Conservation (phyloP, 148 eudicot genomes). For the Dysphania ambrosioides region DNA sequence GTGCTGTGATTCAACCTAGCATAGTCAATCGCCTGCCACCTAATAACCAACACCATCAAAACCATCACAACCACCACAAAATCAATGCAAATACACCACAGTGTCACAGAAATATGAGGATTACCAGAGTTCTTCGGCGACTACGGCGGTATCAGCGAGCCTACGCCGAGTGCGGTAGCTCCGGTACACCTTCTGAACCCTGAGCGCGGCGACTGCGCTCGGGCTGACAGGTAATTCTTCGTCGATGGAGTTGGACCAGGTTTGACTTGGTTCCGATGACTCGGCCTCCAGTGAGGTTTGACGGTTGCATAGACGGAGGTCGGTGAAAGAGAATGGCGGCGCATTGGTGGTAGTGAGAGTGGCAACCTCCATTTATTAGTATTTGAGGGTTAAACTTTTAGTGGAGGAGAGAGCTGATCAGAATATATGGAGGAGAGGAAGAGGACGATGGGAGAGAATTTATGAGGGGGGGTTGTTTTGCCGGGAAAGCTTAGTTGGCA, state of each 20-base stretch:
- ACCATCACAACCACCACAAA: neutral
- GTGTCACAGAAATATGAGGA: neutral
- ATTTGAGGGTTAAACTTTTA: neutral
- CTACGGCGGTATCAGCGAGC: conserved; percentile 83
- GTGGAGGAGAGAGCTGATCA: conserved; percentile 15
- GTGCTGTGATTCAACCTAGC: conserved; percentile 75
- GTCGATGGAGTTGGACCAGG: neutral
- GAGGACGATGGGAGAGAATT: neutral
- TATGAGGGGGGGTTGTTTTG: conserved; percentile 2
- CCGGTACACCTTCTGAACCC: conserved; percentile 74
- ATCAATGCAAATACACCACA: neutral
- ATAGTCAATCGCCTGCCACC: conserved; percentile 91
- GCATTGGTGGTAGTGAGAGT: conserved; percentile 19
- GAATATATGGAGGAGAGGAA: conserved; percentile 11
- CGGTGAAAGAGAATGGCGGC: conserved; percentile 14
- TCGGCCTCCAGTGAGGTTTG: neutral
- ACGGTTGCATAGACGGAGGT: conserved; percentile 5
- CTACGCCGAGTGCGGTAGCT: conserved; percentile 79
- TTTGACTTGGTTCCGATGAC: neutral
- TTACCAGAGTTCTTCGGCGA: conserved; percentile 82
- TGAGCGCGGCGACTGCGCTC: conserved; percentile 44
- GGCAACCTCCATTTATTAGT: conserved; percentile 31
- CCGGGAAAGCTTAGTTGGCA: conserved; percentile 21
- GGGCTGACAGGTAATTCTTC: neutral
- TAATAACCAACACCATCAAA: too few relatives aligned